Percentiles rank a stretch among this genome's conserved stretches.
These are phyloP conservation scores for Phellopilus nigrolimitatus DNA, from an alignment of 1,284 basidiomycete genomes.

Conservation along the genomic window DNA sequence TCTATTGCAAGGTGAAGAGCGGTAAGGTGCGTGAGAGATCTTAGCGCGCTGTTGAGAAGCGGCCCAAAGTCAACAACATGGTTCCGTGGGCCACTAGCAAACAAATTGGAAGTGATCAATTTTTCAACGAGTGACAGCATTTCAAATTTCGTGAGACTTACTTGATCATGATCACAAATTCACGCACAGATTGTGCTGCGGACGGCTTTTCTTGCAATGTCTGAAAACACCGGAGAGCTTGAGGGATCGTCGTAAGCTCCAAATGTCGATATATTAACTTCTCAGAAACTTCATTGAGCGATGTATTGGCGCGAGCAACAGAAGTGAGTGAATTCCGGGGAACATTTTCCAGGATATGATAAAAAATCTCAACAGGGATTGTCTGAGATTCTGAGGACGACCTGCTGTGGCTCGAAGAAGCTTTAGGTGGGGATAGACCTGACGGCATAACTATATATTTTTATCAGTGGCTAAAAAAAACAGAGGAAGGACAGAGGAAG, in stretches of 20 bases:
- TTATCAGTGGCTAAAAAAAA: background rate
- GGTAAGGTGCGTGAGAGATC: conserved; percentile 15
- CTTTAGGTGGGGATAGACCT: background rate
- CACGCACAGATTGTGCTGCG: conserved; percentile 15
- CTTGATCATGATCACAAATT: conserved; percentile 19
- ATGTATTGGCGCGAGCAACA: conserved; percentile 15
- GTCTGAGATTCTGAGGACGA: conserved; percentile 1
- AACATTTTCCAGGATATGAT: conserved; percentile 18
- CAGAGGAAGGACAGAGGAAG: too few species aligned
- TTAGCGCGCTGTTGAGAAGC: conserved; percentile 6
- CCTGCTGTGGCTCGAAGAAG: conserved; percentile 2
- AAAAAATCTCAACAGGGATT: conserved; percentile 18
- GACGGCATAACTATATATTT: background rate
- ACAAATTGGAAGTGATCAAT: background rate
- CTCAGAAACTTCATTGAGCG: conserved; percentile 19
- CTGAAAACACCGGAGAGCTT: conserved; percentile 17
- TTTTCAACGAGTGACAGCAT: background rate
- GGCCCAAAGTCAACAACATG: conserved; percentile 7
- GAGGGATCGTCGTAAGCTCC: conserved; percentile 15
- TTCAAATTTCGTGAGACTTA: background rate
- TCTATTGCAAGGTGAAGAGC: conserved; percentile 18
- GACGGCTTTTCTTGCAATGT: conserved; percentile 12
- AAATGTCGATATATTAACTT: conserved; percentile 17
- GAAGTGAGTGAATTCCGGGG: conserved; percentile 11
- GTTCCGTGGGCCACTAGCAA: conserved; percentile 8